Base-by-base conservation (phyloP, 2,329 filamentous ascomycete species). In the Tricladium varicosporioides region DNA sequence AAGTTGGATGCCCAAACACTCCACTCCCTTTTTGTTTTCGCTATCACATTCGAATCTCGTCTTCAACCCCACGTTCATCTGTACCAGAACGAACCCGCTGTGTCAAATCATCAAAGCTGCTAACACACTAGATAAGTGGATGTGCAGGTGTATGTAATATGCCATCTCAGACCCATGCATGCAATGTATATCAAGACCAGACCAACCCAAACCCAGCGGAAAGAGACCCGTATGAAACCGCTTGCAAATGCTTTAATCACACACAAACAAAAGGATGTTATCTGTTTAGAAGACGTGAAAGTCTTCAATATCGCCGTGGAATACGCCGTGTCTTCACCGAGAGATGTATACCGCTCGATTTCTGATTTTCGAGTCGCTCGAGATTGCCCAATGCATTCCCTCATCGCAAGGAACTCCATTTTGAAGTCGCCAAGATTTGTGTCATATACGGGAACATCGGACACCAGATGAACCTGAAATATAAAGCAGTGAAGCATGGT, bases 241-340 rank as follows among this genome's bases (percentile, higher is more conserved):
- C 64, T 67, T 53, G 61, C 60, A 67, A 69, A 68, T 68, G 65
- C 67, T 62, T 63, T 53, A 61, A 60, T 52, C 54, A 67, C 64
- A 27, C 22, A 64, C 57, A 64, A 58, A 64, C 53, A 62, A 58
- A 59, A 61, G 44, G 56, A 55, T 56, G 56, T 63, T 32, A 54
- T 54, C 54, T 60, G 54, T 59, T 32, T 46, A 56, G 51, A 48
- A 33, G 57, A 18, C 36, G 43, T 27, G 31, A 42, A 56, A 19
- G 50, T 33, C 57, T 46, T 48, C 40, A 46, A 57, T 48, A 50
- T 46, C 51, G 47, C 57, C 40, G 51, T 43, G 33, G 49, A 49
- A 52, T 42, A 48, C 40, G 42, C 58, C 32, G 43, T 22, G 48
- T 52, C 27, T 53, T 59, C 49, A 55, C 13, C 27, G 43, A 19